Evolutionary conservation across 1,284 basidiomycete species (phyloP), one percentile per base, ranked within the genome.

Genomic region (Malassezia slooffiae): DNA sequence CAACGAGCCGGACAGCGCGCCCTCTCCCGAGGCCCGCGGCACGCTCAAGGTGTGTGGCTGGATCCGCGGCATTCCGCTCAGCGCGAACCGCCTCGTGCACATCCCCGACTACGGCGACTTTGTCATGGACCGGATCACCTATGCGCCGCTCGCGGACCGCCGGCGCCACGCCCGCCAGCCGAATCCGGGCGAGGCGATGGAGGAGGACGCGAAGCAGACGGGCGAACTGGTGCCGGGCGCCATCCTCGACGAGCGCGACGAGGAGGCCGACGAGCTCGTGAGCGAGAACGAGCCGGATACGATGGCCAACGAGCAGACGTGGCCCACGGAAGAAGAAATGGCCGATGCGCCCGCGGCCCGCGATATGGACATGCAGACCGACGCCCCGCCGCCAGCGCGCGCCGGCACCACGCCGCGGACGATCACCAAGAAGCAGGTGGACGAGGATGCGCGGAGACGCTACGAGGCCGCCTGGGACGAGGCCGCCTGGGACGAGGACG

Each of bases 291-390:
- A 82, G 23, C 84, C 84, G 0, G 88, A 96, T 59, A 79, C 85
- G 48, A 76, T 95, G 71, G 80, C 77, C 12, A 91, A 91, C 64
- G 91, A 97, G 65, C 91, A 97, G 71, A 97, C 91, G 0, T 96
- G 91, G 90, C 91, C 91, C 0, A 95, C 89, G 0, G 89, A 96
- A 67, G 91, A 96, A 58, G 91, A 96, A 70, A 85, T 97, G 80
- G 49, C 54, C 74, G 31, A 41, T 22, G 55, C 34, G 5, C 43
- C 46, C 21, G 48, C 45, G 23, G 34, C 34, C 13, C 33, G 12
- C 6, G 22, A 21, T 11, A n/a, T 13, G 32, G 39, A 42, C 9
- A 17, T 23, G 10, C 50, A 40, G 9, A 48, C 40, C 11, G 57
- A 54, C 19, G 51, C 51, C 19, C 52, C 54, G 41, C 63, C 64